Base-by-base conservation (phyloP, 495 filamentous ascomycete species). In the Penicillium argentinense region DNA sequence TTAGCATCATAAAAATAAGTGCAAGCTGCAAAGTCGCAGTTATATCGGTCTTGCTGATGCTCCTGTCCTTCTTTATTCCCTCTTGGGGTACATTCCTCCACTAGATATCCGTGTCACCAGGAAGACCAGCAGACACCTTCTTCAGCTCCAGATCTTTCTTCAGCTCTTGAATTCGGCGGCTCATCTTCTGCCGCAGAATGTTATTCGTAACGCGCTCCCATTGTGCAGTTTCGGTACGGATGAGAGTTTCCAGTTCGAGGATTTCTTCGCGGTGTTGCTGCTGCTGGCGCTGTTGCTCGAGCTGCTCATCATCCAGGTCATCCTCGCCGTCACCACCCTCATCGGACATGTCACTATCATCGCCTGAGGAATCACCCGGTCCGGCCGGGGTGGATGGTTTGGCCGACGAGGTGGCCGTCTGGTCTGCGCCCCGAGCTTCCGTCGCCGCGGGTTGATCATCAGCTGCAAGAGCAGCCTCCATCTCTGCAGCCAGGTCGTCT, bases 241-340 rank as follows among this genome's bases (percentile, higher is more conserved):
- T 77, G 36, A 74, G 60, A 0, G 57, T 63, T 38, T 79, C 73
- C 25, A 79, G 41, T 46, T 79, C 76, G 1, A 57, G 64, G 32
- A 79, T 71, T 37, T 77, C 69, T 49, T 78, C 76, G 14, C 69
- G 68, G 45, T 74, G 71, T 44, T 77, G 66, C 48, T 77, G 74
- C 17, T 72, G 56, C 44, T 77, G 73, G 22, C 66, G 70, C 24
- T 73, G 66, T 53, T 62, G 66, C 60, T 71, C 75, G 48, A 77
- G 51, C 23, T 66, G 65, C 17, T 77, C 72, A 2, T 81, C 80
- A 28, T 84, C 81, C 24, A 81, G 67, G 23, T 83, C 82, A 9
- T 83, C 81, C 16, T 83, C 81, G 3, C 47, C 82, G 13, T 80
- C 77, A 4, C 80, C 83, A 18, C 83, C 81, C 21, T 78, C 85